Evolutionary conservation across 805 yeast species (phyloP).

Genomic region (Cyberlindnera euphorbiae): DNA sequence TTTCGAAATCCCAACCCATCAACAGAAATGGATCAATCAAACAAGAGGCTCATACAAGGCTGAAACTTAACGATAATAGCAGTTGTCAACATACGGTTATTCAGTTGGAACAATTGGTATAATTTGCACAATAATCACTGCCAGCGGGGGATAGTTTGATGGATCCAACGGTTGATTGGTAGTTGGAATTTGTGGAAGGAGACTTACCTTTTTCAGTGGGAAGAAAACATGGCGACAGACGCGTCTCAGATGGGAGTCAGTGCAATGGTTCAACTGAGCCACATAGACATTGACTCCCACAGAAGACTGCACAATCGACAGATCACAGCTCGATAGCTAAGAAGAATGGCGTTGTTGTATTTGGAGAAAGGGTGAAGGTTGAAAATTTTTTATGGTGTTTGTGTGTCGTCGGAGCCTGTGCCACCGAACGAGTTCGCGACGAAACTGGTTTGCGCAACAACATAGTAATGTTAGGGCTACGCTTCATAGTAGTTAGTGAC

Average conservation of each 20-base stretch:
- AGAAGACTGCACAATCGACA: too few species aligned
- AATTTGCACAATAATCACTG: constrained; percentile 20
- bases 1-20: background rate
- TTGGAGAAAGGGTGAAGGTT: background rate
- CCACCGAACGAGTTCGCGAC: background rate
- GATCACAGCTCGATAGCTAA: too few species aligned
- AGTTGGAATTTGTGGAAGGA: background rate
- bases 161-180: background rate
- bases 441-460: background rate
- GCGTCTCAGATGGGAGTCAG: too few species aligned
- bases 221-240: too few species aligned
- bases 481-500: too few species aligned
- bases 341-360: too few species aligned
- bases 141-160: constrained; percentile 2
- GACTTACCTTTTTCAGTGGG: background rate
- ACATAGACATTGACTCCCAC: too few species aligned
- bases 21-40: background rate
- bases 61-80: constrained; percentile 22
- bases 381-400: too few species aligned
- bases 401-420: too few species aligned
- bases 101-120: constrained; percentile 23
- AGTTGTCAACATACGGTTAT: constrained; percentile 20
- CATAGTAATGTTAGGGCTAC: background rate
- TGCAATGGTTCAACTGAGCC: too few species aligned
- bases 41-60: constrained; percentile 21